A percentile compares a stretch with the other conserved stretches of the same genome.
Evolutionary conservation across 2,329 filamentous ascomycete species (phyloP).

Genomic region (Zalaria sp.): DNA sequence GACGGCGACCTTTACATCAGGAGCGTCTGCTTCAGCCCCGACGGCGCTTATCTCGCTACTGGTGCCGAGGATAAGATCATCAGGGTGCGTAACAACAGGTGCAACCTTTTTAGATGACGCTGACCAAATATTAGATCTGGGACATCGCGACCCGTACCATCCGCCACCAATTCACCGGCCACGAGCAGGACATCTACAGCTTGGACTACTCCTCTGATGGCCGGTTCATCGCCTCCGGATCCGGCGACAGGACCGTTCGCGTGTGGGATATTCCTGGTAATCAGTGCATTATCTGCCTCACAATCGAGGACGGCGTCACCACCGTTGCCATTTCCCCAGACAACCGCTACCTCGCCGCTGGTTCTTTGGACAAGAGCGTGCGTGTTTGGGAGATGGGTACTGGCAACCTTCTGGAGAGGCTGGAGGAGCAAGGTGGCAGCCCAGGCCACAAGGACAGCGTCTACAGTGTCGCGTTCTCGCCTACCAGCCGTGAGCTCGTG

Average conservation of each 20-base stretch:
- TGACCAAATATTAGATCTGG: slow-evolving; percentile 55
- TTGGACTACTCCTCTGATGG: slow-evolving; percentile 90
- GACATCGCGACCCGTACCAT: slow-evolving; percentile 76
- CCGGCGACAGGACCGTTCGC: slow-evolving; percentile 84
- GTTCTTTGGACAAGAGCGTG: slow-evolving; percentile 93
- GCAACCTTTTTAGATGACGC: background rate
- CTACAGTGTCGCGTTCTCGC: slow-evolving; percentile 91
- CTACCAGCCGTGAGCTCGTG: slow-evolving; percentile 82
- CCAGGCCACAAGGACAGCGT: slow-evolving; percentile 96
- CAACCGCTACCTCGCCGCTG: slow-evolving; percentile 84
- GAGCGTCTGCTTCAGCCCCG: slow-evolving; percentile 96
- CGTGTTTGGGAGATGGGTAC: slow-evolving; percentile 88
- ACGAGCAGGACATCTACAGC: slow-evolving; percentile 97
- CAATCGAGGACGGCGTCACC: slow-evolving; percentile 92
- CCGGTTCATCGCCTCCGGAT: slow-evolving; percentile 86
- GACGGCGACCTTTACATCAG: slow-evolving; percentile 91
- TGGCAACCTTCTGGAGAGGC: slow-evolving; percentile 75
- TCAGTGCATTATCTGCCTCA: slow-evolving; percentile 68
- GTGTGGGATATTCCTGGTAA: slow-evolving; percentile 90
- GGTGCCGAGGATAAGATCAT: slow-evolving; percentile 97
- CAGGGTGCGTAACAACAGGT: slow-evolving; percentile 45
- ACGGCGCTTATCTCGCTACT: slow-evolving; percentile 85
- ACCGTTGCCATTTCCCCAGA: slow-evolving; percentile 96
- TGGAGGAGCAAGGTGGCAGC: slow-evolving; percentile 54
- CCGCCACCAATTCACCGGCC: slow-evolving; percentile 84